Conservation (phyloP, 306 rosid genomes). For the Pueraria montana region DNA sequence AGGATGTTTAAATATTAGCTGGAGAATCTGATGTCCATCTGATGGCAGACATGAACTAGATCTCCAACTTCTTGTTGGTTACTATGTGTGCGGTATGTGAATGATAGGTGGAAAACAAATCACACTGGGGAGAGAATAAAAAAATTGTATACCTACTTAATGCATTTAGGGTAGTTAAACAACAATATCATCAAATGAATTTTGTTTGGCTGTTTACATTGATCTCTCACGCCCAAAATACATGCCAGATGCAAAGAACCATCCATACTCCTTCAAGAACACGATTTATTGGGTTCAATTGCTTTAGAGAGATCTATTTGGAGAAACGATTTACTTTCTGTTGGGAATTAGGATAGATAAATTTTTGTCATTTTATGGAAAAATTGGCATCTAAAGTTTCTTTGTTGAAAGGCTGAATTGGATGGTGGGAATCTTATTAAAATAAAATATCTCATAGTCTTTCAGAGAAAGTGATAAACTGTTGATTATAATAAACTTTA, state of each 20-base stretch:
- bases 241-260: neutral
- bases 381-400: neutral
- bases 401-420: constrained; percentile 3
- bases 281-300: neutral
- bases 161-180: constrained; percentile 10
- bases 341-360: neutral
- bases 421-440: neutral
- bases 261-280: neutral
- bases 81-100: constrained; percentile 22
- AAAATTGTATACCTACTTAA: neutral
- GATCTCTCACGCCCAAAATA: constrained; percentile 10
- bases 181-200: neutral
- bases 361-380: neutral
- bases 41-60: constrained; percentile 51
- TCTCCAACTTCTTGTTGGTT: constrained; percentile 53
- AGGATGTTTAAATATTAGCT: constrained; percentile 43
- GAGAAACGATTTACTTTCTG: neutral
- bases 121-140: neutral
- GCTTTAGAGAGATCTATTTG: constrained; percentile 1
- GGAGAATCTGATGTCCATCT: constrained; percentile 51
- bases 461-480: constrained; percentile 25
- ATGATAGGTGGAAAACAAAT: constrained; percentile 14
- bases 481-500: neutral
- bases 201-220: neutral
- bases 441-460: constrained; percentile 8